Base-by-base conservation (phyloP, 2,329 filamentous ascomycete species). In the Pseudogymnoascus sp. region DNA sequence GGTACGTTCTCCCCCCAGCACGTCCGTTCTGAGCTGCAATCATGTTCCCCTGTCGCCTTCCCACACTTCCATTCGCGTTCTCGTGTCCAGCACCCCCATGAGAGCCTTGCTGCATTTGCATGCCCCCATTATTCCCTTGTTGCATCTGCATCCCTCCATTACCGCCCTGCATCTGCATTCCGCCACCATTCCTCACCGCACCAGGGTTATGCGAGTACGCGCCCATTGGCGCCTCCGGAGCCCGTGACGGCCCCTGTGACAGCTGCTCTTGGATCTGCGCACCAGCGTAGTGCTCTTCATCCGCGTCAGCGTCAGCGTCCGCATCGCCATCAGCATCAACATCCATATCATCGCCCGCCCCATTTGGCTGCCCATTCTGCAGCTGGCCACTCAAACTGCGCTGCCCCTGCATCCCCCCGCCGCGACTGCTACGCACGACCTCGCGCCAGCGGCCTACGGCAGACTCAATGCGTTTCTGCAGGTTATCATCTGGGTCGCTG, bases 401-500 rank as follows among this genome's bases (percentile, higher is more conserved):
- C 66, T 87, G 84, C 2, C 78, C 76, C 59, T 74, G 74, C 74
- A 86, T 78, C 16, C 82, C 81, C 14, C 66, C 72, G 3, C 74
- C 75, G 42, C 83, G 77, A 2, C 79, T 76, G 5, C 82, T 79
- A n/a, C 78, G 75, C 11, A 88, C 81, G 14, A 87, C 83, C 3
- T 75, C 77, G 73, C 85, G 88, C 85, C 85, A 88, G 31, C 84
- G 78, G 46, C 83, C 80, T 63, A 88, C 85, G 1, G 80, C 80
- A n/a, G 77, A 76, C 5, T 81, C 74, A 5, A 86, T 79, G 38
- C 84, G 70, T 0, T 79, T 78, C 64, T 77, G 77, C 1, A 87
- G 71, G 65, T 86, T 84, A 4, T 79, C 66, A 61, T 83, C 78
- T 1, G 78, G 76, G 68, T 86, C 83, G 36, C 82, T 77, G 1